Evolutionary conservation across 2,329 filamentous ascomycete species (phyloP).

Genomic region (Fusarium sp.): DNA sequence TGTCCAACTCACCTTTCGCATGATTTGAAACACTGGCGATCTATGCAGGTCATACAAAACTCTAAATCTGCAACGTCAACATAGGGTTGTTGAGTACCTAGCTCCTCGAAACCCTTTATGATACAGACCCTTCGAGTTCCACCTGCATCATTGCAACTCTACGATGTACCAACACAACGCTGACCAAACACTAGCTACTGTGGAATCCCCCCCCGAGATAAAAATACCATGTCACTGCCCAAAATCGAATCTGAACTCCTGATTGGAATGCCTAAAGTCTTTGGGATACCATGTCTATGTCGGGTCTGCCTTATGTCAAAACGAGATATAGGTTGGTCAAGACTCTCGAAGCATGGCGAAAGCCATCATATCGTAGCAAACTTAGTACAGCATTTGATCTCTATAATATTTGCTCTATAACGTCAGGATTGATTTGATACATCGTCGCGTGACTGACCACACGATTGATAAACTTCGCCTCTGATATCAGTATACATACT

Average conservation of each 20-base stretch:
- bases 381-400: background rate
- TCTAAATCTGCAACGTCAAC: conserved; percentile 11
- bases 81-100: background rate
- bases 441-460: conserved; percentile 23
- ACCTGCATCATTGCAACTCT: background rate
- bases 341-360: background rate
- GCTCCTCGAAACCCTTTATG: conserved; percentile 19
- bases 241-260: background rate
- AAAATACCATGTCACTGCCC: background rate
- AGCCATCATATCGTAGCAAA: no score
- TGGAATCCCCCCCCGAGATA: background rate
- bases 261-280: background rate
- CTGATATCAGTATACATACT: background rate
- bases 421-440: background rate
- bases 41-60: conserved; percentile 18
- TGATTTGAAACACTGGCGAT: conserved; percentile 20
- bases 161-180: background rate
- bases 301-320: no score
- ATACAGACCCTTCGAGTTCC: background rate
- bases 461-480: conserved; percentile 19
- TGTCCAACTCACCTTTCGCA: background rate
- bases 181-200: background rate
- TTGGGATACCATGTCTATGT: background rate
- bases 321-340: no score
- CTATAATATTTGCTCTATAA: background rate